Percentiles rank a stretch among this genome's conserved stretches.
phyloP scores from a whole-genome alignment of 169 alveolate genomes.

The Plasmodium knowlesi region DNA sequence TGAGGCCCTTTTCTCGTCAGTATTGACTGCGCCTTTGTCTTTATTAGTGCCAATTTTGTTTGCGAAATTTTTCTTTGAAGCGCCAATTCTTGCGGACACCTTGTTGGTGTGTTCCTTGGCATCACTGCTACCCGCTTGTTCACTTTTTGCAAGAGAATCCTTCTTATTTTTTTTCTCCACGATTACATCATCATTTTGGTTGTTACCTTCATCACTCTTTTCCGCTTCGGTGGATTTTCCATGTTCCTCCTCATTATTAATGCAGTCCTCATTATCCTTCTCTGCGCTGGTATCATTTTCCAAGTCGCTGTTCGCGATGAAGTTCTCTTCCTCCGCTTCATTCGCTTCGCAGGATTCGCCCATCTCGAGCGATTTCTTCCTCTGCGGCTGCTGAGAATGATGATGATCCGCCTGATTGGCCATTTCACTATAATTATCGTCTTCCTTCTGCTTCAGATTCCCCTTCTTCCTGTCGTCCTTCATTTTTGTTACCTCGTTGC shows the following conservation, averaged over 20 bases:
- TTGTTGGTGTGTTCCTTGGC: slow-evolving; percentile 10
- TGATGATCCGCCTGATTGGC: neutral
- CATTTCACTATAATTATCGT: slow-evolving; percentile 6
- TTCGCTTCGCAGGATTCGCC: neutral
- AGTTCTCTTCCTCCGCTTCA: neutral
- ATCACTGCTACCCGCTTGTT: neutral
- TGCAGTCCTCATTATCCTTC: neutral
- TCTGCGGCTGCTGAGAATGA: neutral
- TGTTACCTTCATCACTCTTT: neutral
- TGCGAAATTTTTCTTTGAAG: neutral
- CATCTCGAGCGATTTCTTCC: neutral
- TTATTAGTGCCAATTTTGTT: slow-evolving; percentile 1
- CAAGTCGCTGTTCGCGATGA: neutral
- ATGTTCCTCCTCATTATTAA: neutral
- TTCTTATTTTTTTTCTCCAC: slow-evolving; percentile 34
- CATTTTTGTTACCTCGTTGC: neutral
- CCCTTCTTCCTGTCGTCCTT: neutral
- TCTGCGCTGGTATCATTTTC: neutral
- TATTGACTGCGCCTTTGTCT: slow-evolving; percentile 13
- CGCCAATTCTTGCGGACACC: neutral
- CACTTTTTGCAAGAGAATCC: neutral
- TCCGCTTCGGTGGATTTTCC: neutral
- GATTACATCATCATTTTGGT: slow-evolving; percentile 3
- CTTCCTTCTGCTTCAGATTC: neutral
- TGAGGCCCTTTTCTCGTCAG: slow-evolving; percentile 19